Percentiles rank a stretch among this genome's conserved stretches.
These are phyloP conservation scores for Bipolaris gigantea DNA, from an alignment of 2,329 filamentous ascomycete species.

Conservation along the genomic window DNA sequence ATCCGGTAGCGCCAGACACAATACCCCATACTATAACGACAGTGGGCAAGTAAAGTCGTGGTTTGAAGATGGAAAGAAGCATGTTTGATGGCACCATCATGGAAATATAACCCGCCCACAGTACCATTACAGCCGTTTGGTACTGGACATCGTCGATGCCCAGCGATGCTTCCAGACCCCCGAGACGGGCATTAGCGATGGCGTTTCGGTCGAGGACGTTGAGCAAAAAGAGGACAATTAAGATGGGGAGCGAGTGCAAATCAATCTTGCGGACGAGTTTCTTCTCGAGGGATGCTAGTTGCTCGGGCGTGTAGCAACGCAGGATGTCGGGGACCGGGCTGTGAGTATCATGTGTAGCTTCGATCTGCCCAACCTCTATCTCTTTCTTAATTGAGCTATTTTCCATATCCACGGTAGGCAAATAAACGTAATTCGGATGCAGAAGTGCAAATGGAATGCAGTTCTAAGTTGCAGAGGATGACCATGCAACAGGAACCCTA, in stretches of 20 bases:
- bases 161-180: conserved; percentile 21
- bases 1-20: conserved; percentile 52
- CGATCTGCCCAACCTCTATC: conserved; percentile 11
- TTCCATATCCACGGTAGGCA: background rate
- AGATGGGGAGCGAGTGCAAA: conserved; percentile 30
- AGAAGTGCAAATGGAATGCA: background rate
- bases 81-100: conserved; percentile 67
- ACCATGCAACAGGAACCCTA: background rate
- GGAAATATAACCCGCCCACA: conserved; percentile 63
- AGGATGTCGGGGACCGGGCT: conserved; percentile 17
- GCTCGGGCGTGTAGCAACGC: conserved; percentile 13
- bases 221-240: conserved; percentile 35
- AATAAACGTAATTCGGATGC: background rate
- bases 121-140: conserved; percentile 46
- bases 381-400: background rate
- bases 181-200: conserved; percentile 33
- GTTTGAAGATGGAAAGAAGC: conserved; percentile 57
- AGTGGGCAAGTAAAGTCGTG: conserved; percentile 56
- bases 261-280: conserved; percentile 36
- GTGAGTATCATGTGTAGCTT: conserved; percentile 2
- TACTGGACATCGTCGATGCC: conserved; percentile 25
- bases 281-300: conserved; percentile 31
- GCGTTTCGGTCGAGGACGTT: conserved; percentile 39
- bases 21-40: conserved; percentile 51
- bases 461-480: background rate